These are phyloP conservation scores for Pulveroboletus sp. DNA, from an alignment of 768 basidiomycete species.

Conservation along the genomic window DNA sequence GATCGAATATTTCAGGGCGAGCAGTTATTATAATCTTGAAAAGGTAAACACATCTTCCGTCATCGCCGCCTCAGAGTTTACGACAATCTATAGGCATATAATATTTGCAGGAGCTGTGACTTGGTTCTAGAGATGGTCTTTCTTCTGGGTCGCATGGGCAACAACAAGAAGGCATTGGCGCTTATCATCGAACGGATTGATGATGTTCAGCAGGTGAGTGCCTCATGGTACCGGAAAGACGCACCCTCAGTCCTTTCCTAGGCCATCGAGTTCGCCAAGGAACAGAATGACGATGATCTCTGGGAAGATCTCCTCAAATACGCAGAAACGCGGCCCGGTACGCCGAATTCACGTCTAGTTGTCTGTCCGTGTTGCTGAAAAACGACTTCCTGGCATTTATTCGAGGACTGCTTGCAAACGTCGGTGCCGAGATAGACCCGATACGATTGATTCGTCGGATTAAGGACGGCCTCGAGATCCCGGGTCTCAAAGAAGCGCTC, in stretches of 20 bases:
- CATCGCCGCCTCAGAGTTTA: too few species aligned
- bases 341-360: conserved; percentile 18
- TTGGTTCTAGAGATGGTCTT: conserved; percentile 97
- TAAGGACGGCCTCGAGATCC: conserved; percentile 94
- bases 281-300: conserved; percentile 93
- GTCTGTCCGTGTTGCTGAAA: neutral
- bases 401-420: conserved; percentile 90
- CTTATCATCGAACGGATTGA: conserved; percentile 94
- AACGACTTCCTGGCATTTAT: conserved; percentile 68
- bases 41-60: conserved; percentile 41
- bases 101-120: conserved; percentile 79
- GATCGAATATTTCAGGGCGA: conserved; percentile 89
- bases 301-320: conserved; percentile 97
- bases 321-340: conserved; percentile 90
- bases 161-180: conserved; percentile 91
- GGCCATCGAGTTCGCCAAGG: conserved; percentile 98
- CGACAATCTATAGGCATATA: conserved; percentile 62
- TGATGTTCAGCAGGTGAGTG: conserved; percentile 80
- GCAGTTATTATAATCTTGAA: conserved; percentile 89
- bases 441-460: conserved; percentile 92
- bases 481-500: conserved; percentile 88
- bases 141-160: conserved; percentile 94
- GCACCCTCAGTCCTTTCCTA: conserved; percentile 23
- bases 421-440: conserved; percentile 94
- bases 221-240: neutral